These are phyloP conservation scores for Graphilbum ipis-grandicollis DNA, from an alignment of 2,329 filamentous ascomycete genomes.

Conservation along the genomic window DNA sequence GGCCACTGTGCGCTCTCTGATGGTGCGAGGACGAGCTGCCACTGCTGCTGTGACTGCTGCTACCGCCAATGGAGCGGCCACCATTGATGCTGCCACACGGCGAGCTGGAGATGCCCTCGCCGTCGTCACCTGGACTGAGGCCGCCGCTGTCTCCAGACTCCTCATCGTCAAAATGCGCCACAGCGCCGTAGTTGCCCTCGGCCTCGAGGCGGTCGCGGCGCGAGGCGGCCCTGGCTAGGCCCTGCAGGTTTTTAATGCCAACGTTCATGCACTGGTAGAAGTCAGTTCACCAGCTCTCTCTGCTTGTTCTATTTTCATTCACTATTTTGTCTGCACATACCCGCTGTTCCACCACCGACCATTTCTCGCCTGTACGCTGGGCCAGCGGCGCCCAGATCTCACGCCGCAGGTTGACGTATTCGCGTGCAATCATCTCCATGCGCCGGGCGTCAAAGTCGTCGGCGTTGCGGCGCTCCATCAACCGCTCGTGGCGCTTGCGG, in stretches of 20 bases:
- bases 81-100: constrained; percentile 20
- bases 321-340: too few species aligned
- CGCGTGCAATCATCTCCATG: constrained; percentile 55
- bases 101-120: constrained; percentile 33
- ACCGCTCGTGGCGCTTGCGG: constrained; percentile 71
- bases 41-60: constrained; percentile 8
- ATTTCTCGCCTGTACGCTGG: constrained; percentile 63
- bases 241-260: constrained; percentile 65
- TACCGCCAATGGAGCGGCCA: constrained; percentile 11
- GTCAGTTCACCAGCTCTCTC: background rate
- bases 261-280: constrained; percentile 57
- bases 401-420: constrained; percentile 64
- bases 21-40: constrained; percentile 7
- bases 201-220: constrained; percentile 45
- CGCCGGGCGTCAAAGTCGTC: constrained; percentile 67
- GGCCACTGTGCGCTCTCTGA: constrained; percentile 6
- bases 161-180: constrained; percentile 45
- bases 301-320: too few species aligned
- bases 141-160: constrained; percentile 53
- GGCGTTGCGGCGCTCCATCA: constrained; percentile 58
- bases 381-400: constrained; percentile 70
- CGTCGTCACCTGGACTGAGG: constrained; percentile 43
- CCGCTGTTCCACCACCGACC: constrained; percentile 51
- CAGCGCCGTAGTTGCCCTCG: constrained; percentile 11
- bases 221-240: constrained; percentile 46